Evolutionary conservation across 768 basidiomycete genomes (phyloP).

Genomic region (Kwoniella pini): DNA sequence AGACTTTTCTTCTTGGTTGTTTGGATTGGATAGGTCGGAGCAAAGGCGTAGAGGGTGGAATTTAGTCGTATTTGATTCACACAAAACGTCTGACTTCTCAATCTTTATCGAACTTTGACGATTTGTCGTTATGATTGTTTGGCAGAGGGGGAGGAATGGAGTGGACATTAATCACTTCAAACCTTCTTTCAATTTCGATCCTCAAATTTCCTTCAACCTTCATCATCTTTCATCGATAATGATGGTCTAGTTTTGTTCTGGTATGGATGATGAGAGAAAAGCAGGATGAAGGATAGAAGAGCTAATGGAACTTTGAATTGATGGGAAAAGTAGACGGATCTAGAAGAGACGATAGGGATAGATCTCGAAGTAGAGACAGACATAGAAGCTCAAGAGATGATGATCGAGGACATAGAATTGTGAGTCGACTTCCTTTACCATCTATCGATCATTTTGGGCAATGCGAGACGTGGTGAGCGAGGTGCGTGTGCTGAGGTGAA

Average conservation of each 20-base stretch:
- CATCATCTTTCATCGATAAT: neutral
- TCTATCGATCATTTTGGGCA: neutral
- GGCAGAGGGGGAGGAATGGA: neutral
- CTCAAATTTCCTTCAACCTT: neutral
- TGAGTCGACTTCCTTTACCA: conserved; percentile 58
- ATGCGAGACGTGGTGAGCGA: neutral
- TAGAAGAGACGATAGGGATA: conserved; percentile 35
- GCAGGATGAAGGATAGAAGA: neutral
- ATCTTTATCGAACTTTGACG: too few relatives aligned
- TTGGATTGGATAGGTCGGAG: conserved; percentile 13
- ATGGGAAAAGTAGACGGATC: conserved; percentile 16
- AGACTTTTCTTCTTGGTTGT: neutral
- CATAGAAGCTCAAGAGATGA: conserved; percentile 51
- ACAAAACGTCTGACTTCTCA: neutral
- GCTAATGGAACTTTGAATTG: conserved; percentile 9
- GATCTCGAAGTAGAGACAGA: conserved; percentile 42
- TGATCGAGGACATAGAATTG: conserved; percentile 58
- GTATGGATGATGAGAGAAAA: neutral
- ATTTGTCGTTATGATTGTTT: neutral
- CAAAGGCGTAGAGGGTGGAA: neutral
- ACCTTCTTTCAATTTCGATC: neutral
- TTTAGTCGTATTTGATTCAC: neutral
- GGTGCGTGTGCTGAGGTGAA: conserved; percentile 14
- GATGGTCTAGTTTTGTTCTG: neutral
- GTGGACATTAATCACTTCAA: neutral